Conservation (phyloP, 768 basidiomycete species). For the Cystofilobasidium bisporidii region DNA sequence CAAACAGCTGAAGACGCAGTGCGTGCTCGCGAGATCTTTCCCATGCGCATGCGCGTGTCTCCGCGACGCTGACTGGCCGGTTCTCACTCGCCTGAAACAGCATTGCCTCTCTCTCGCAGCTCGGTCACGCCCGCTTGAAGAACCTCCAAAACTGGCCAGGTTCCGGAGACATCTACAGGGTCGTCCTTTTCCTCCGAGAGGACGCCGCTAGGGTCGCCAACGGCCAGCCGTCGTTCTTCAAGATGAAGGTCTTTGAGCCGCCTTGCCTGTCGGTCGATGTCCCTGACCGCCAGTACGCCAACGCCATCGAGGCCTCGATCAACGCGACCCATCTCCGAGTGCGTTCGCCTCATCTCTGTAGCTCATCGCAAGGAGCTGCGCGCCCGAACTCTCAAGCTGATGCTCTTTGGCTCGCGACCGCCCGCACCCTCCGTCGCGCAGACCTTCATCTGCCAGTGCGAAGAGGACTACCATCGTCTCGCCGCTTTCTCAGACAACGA, state of each 20-base stretch:
- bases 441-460: slow-evolving; percentile 77
- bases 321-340: slow-evolving; percentile 56
- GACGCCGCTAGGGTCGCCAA: slow-evolving; percentile 12
- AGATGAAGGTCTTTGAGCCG: slow-evolving; percentile 77
- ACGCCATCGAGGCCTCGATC: slow-evolving; percentile 68
- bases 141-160: slow-evolving; percentile 22
- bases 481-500: slow-evolving; percentile 47
- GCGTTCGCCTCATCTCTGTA: slow-evolving; percentile 29
- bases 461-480: slow-evolving; percentile 68
- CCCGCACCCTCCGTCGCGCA: slow-evolving; percentile 35
- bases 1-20: not conserved
- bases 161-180: slow-evolving; percentile 49
- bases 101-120: not conserved
- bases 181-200: slow-evolving; percentile 60
- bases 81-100: not conserved
- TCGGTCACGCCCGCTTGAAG: not conserved
- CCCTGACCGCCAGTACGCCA: slow-evolving; percentile 52
- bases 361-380: no score
- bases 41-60: not conserved
- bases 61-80: no score
- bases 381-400: no score
- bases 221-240: slow-evolving; percentile 55
- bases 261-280: slow-evolving; percentile 63
- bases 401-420: no score
- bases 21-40: not conserved